Base-by-base conservation (phyloP, 2,329 filamentous ascomycete genomes). In the Pseudopyricularia javanii region DNA sequence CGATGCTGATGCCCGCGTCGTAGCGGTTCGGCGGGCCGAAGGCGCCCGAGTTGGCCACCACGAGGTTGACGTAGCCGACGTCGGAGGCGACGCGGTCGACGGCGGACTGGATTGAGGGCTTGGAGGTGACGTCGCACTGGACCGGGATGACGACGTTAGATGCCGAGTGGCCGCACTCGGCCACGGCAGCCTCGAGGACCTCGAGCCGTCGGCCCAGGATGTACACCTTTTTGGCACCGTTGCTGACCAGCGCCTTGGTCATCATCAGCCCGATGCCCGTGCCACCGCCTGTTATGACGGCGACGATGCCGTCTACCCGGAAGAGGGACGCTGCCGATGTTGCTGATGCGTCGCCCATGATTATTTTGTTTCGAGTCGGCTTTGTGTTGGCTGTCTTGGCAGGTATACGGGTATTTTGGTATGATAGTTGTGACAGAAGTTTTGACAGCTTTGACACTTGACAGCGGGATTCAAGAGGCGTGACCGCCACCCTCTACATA, bases 21-120 rank as follows among this genome's bases (percentile, higher is more conserved):
- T 56, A 61, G 9, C 50, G 30, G 20, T 48, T 51, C 7, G 26
- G 3, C 6, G 61, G 59, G 6, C 64, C 63, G n/a, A 50, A 14
- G 28, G 82, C 74, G 6, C 85, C 85, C 1, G 83, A 82, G 59
- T 79, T 80, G 64, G 75, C 77, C 62, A 83, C 70, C 9, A 86
- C 69, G 37, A 87, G 74, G 58, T 85, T 78, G 61, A 88, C 74
- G 61, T 79, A 74, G 49, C 78, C 76, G 53, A 82, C 74, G 26
- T 79, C 76, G 22, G 67, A 64, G 3, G 72, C 66, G 53, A 88
- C 66, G 34, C 64, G 72, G 55, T 70, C 66, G 48, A 85, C 83
- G 58, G 85, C 83, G 12, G 75, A 62, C 32, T 82, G 79, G 1
- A 78, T 66, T 73, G 78, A 59, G 58, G 67, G 60, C 72, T 77